Evolutionary conservation across 108 stramenopile species (phyloP).

Genomic region (Aurantiochytrium sp.): DNA sequence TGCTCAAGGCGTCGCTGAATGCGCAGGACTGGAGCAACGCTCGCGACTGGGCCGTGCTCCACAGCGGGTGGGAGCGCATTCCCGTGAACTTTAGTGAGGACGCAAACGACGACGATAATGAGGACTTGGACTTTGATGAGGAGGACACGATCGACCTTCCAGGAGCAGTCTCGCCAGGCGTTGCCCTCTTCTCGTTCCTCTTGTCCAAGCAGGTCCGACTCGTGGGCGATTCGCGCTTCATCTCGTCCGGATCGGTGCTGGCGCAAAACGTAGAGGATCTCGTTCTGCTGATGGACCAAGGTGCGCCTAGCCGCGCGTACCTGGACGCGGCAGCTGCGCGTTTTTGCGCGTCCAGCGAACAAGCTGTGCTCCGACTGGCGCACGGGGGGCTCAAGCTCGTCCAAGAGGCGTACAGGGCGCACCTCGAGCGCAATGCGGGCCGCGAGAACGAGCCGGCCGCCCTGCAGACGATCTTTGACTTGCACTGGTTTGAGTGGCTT

Average conservation of each 20-base stretch:
- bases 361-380: neutral
- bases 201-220: neutral
- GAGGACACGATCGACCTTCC: neutral
- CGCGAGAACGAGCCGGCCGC: neutral
- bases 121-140: neutral
- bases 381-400: neutral
- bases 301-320: neutral
- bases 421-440: neutral
- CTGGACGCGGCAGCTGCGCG: neutral
- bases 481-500: conserved; percentile 22
- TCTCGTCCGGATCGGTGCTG: neutral
- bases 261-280: neutral
- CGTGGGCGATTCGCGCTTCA: neutral
- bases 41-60: conserved; percentile 11
- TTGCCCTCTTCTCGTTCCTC: conserved; percentile 3
- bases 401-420: neutral
- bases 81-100: neutral
- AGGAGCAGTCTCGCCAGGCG: neutral
- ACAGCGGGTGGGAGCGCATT: conserved; percentile 30
- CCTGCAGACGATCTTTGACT: conserved; percentile 25
- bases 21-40: neutral
- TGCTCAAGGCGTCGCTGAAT: neutral
- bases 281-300: neutral
- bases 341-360: neutral
- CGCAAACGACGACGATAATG: neutral